Conservation (phyloP, 306 rosid species). For the Delonix regia region DNA sequence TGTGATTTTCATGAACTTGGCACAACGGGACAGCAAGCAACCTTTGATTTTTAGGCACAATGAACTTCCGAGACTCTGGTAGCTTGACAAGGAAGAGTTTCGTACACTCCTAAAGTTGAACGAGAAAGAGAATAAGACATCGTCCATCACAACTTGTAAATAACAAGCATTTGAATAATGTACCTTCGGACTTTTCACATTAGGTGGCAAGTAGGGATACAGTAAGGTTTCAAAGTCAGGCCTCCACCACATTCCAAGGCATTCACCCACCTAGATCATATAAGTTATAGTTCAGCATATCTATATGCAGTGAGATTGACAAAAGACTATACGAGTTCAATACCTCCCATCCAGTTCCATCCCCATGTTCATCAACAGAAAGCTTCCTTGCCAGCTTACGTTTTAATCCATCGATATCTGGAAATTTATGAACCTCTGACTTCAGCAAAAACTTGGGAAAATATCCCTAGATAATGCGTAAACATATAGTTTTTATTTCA, state of each 20-base stretch:
- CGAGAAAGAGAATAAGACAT: slow-evolving; percentile 21
- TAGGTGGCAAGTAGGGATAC: slow-evolving; percentile 66
- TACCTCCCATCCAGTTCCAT: slow-evolving; percentile 89
- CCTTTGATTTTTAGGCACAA: slow-evolving; percentile 73
- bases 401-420: slow-evolving; percentile 78
- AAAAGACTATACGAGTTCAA: neutral
- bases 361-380: slow-evolving; percentile 51
- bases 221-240: slow-evolving; percentile 72
- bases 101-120: slow-evolving; percentile 69
- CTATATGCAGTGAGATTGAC: slow-evolving; percentile 5
- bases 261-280: slow-evolving; percentile 70
- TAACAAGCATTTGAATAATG: neutral
- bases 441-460: neutral
- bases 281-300: neutral
- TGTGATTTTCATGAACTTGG: slow-evolving; percentile 71
- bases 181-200: slow-evolving; percentile 72
- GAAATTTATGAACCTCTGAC: slow-evolving; percentile 31
- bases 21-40: slow-evolving; percentile 87
- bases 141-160: slow-evolving; percentile 3
- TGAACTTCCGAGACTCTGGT: slow-evolving; percentile 70
- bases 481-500: neutral
- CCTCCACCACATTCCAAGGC: slow-evolving; percentile 92
- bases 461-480: neutral
- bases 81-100: slow-evolving; percentile 82
- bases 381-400: slow-evolving; percentile 82